Percentiles rank a stretch among this genome's conserved stretches.
phyloP scores from a whole-genome alignment of 1,139 yeast genomes.

The Geotrichum restrictum region DNA sequence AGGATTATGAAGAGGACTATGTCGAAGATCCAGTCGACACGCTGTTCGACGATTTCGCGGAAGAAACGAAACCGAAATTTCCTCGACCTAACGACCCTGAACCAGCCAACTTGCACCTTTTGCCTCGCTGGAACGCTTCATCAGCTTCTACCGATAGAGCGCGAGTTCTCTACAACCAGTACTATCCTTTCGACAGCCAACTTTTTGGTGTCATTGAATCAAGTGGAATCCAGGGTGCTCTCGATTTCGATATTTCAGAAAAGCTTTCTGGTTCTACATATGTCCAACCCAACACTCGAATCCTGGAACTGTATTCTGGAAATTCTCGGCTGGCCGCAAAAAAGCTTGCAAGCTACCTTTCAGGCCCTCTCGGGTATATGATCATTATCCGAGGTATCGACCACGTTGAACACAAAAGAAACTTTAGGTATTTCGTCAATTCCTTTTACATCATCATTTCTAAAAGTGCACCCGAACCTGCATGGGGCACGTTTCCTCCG shows the following conservation, averaged over 20 bases:
- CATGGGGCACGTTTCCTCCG: slow-evolving; percentile 33
- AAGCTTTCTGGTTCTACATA: slow-evolving; percentile 53
- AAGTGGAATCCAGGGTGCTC: slow-evolving; percentile 48
- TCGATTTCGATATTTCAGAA: slow-evolving; percentile 52
- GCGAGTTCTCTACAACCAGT: slow-evolving; percentile 42
- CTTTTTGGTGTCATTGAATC: slow-evolving; percentile 48
- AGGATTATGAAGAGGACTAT: neutral
- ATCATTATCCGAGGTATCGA: slow-evolving; percentile 62
- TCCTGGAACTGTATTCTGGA: slow-evolving; percentile 45
- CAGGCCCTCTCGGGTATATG: slow-evolving; percentile 35
- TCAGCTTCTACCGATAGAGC: neutral
- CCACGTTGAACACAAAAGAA: slow-evolving; percentile 68
- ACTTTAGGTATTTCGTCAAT: slow-evolving; percentile 61
- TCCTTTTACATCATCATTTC: slow-evolving; percentile 40
- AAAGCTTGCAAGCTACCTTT: slow-evolving; percentile 17
- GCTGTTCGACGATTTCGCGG: neutral
- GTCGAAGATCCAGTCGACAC: slow-evolving; percentile 4
- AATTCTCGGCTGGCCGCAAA: slow-evolving; percentile 33
- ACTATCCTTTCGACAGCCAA: slow-evolving; percentile 64
- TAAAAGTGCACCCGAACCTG: slow-evolving; percentile 28
- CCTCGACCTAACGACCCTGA: neutral
- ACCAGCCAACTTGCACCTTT: neutral
- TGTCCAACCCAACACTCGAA: slow-evolving; percentile 48
- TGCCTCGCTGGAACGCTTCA: neutral
- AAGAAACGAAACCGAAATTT: neutral